Evolutionary conservation across 2,329 filamentous ascomycete species (phyloP).

Genomic region (Claviceps spartinae): DNA sequence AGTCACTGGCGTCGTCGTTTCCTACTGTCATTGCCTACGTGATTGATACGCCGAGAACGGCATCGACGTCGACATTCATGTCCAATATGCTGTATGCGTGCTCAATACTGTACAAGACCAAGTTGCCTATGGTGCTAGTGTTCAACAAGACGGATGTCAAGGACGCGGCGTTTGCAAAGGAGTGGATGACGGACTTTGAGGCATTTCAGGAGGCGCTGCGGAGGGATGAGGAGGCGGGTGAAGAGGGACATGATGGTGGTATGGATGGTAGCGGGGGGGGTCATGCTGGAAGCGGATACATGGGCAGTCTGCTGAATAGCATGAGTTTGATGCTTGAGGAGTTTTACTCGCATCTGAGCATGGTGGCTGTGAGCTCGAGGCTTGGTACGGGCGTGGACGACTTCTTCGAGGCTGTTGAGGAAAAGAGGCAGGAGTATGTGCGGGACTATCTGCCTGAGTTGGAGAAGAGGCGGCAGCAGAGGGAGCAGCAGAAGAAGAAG

Average conservation of each 20-base stretch:
- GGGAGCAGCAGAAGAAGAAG: slow-evolving; percentile 60
- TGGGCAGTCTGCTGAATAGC: slow-evolving; percentile 88
- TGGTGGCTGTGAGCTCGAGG: slow-evolving; percentile 88
- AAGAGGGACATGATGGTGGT: slow-evolving; percentile 60
- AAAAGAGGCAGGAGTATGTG: slow-evolving; percentile 80
- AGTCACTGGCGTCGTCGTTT: slow-evolving; percentile 84
- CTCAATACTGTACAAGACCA: slow-evolving; percentile 97
- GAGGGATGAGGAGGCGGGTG: slow-evolving; percentile 65
- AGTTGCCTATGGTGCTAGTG: slow-evolving; percentile 93
- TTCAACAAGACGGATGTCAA: slow-evolving; percentile 99
- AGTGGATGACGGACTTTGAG: slow-evolving; percentile 99
- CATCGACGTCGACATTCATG: slow-evolving; percentile 95
- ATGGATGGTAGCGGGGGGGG: slow-evolving; percentile 46
- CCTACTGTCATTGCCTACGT: slow-evolving; percentile 96
- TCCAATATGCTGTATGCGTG: slow-evolving; percentile 99
- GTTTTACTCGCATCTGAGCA: slow-evolving; percentile 86
- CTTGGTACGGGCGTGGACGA: slow-evolving; percentile 83
- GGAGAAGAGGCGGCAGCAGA: slow-evolving; percentile 60
- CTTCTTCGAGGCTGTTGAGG: slow-evolving; percentile 80
- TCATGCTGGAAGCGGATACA: slow-evolving; percentile 76
- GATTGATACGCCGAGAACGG: slow-evolving; percentile 88
- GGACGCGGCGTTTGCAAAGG: slow-evolving; percentile 78
- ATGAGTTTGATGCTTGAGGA: slow-evolving; percentile 97
- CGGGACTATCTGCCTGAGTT: slow-evolving; percentile 86
- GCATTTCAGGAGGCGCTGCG: slow-evolving; percentile 79